phyloP scores from a whole-genome alignment of 208 protist species.

The Trichomonas vaginalis region DNA sequence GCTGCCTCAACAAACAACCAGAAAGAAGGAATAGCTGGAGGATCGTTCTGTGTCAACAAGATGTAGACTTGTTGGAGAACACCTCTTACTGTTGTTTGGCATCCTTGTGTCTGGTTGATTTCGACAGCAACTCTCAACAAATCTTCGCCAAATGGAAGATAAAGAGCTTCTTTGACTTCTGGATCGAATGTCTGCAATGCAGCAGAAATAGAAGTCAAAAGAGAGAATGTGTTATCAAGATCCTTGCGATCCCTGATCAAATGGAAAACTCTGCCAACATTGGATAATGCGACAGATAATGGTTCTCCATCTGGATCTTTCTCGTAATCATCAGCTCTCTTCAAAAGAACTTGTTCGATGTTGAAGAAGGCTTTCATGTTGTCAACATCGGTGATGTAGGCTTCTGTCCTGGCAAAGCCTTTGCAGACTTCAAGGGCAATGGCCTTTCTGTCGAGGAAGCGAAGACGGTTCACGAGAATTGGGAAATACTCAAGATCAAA shows the following conservation, averaged over 20 bases:
- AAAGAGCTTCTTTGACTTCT: not conserved
- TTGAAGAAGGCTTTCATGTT: not conserved
- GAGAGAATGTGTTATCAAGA: not conserved
- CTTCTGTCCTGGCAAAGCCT: not conserved
- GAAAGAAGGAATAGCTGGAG: not conserved
- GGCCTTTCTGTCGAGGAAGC: not conserved
- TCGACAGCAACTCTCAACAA: not conserved
- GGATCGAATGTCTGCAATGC: not conserved
- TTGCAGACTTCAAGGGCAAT: not conserved
- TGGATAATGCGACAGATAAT: not conserved
- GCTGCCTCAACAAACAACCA: not conserved
- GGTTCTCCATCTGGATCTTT: not conserved
- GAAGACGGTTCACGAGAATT: not conserved
- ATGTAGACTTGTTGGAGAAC: not conserved
- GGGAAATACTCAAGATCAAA: not conserved
- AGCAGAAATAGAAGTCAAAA: not conserved
- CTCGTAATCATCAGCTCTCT: not conserved
- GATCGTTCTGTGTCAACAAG: not conserved
- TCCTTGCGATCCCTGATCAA: not conserved
- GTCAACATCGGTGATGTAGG: not conserved
- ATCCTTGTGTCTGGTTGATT: not conserved
- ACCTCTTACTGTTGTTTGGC: not conserved
- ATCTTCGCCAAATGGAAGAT: not conserved
- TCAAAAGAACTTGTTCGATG: not conserved
- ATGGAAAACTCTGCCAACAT: not conserved